Conservation (phyloP, 352 stramenopile species). For the Phytophthora palmivora region DNA sequence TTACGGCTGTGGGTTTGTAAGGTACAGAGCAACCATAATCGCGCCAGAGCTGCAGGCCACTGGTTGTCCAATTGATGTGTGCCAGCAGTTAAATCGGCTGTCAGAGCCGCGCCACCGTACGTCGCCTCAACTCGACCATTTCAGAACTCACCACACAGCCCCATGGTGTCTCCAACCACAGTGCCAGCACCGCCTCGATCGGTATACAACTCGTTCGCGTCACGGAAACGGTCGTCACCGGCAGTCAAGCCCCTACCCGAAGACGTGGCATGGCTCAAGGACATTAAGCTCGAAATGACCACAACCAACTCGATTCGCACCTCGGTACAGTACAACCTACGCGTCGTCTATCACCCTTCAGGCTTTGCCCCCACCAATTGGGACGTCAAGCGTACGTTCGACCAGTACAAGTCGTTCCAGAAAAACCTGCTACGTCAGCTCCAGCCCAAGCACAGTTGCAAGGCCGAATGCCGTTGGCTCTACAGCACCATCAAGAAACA, state of each 20-base stretch:
- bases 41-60: conserved; percentile 17
- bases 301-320: conserved; percentile 31
- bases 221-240: conserved; percentile 39
- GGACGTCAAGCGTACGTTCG: conserved; percentile 44
- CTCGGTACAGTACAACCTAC: conserved; percentile 41
- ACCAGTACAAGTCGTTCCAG: conserved; percentile 60
- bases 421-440: conserved; percentile 54
- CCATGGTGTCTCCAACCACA: conserved; percentile 29
- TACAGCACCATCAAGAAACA: conserved; percentile 65
- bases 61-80: conserved; percentile 33
- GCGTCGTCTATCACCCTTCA: conserved; percentile 28
- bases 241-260: conserved; percentile 39
- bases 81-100: conserved; percentile 38
- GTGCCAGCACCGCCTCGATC: conserved; percentile 3
- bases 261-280: conserved; percentile 44
- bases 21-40: conserved; percentile 21
- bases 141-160: conserved; percentile 24
- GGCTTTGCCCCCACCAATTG: conserved; percentile 33
- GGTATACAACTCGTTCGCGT: conserved; percentile 34
- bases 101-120: conserved; percentile 18
- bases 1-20: conserved; percentile 7
- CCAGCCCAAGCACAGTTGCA: conserved; percentile 63
- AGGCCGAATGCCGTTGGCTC: conserved; percentile 70
- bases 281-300: conserved; percentile 44
- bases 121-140: conserved; percentile 27